Conservation (phyloP, 129 eudicot species). For the Rutidosis leptorrhynchoides region DNA sequence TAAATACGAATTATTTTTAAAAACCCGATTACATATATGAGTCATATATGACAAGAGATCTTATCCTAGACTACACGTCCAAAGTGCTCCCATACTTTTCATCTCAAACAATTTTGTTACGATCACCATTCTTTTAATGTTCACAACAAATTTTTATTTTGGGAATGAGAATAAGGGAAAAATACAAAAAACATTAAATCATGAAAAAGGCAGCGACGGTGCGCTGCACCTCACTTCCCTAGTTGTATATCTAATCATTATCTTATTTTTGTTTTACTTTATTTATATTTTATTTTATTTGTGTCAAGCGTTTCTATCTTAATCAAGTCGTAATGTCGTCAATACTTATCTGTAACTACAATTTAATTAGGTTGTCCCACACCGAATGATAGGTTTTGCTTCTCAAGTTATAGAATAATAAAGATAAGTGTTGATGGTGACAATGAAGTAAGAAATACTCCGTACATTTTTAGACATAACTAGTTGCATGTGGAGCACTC, state of each 20-base stretch:
- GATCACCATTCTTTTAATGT: not conserved
- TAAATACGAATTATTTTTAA: no score
- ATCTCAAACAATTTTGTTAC: not conserved
- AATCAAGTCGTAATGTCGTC: not conserved
- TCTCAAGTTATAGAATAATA: no score
- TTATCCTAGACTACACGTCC: constrained; percentile 2
- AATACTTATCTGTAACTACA: no score
- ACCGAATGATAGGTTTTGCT: no score
- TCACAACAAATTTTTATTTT: not conserved
- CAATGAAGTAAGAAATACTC: no score
- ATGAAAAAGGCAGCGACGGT: constrained; percentile 32
- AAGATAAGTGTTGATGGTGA: no score
- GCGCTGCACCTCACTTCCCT: constrained; percentile 36
- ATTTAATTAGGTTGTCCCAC: no score
- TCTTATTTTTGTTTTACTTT: not conserved
- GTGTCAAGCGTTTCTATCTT: not conserved
- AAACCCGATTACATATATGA: no score
- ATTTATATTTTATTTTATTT: not conserved
- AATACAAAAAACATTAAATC: constrained; percentile 5
- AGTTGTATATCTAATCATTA: constrained; percentile 26
- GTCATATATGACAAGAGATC: not conserved
- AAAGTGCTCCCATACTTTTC: not conserved
- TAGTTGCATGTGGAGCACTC: no score
- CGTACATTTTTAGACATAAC: no score
- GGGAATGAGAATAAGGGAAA: not conserved